Evolutionary conservation across 257 asterid species (phyloP), one percentile per base, ranked within the genome.

Genomic region (Ocimum tenuiflorum): DNA sequence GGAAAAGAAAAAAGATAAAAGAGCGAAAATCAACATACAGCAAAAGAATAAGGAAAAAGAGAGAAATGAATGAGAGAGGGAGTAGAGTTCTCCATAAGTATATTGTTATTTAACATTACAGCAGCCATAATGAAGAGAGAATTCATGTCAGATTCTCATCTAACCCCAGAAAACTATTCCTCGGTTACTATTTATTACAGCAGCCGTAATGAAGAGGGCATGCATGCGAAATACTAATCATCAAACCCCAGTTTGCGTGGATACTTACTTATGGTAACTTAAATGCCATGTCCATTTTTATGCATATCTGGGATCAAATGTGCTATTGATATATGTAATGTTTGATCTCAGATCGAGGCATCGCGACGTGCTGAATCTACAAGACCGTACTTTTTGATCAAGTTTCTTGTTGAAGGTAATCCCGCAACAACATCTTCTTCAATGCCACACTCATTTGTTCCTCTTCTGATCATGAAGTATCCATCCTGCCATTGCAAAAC

Each of bases 391-490:
- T 73, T 55, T 23, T 31, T 20, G 22, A 82, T 73, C 82, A 91
- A 41, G 73, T 84, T 86, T 73, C 27, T 85, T 3, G 90, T 0
- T 9, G 97, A 92, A 65, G 99, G 96, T 60, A 77, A 33, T 67
- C 99, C 99, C 4, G 96, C 95, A 33, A 80, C 87, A 1, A 79
- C 95, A 0, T 76, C 91, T 62, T 71, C 90, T 76, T 92, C 99
- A 33, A 92, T 92, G 67, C 91, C 99, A 70, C 99, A 92, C 71
- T 92, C 99, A 33, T 92, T 89, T 52, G 95, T 82, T 68, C 97
- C 99, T 75, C 96, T 78, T 64, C 75, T 75, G 73, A 92, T 89
- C 89, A 59, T 87, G 86, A 92, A 92, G 83, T 84, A 89, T 63
- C 99, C 99, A 53, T 92, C 87, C 96, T 91, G 95, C 69, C 55